These are phyloP conservation scores for Ceratobasidium sp. DNA, from an alignment of 1,284 basidiomycete genomes.

Conservation along the genomic window DNA sequence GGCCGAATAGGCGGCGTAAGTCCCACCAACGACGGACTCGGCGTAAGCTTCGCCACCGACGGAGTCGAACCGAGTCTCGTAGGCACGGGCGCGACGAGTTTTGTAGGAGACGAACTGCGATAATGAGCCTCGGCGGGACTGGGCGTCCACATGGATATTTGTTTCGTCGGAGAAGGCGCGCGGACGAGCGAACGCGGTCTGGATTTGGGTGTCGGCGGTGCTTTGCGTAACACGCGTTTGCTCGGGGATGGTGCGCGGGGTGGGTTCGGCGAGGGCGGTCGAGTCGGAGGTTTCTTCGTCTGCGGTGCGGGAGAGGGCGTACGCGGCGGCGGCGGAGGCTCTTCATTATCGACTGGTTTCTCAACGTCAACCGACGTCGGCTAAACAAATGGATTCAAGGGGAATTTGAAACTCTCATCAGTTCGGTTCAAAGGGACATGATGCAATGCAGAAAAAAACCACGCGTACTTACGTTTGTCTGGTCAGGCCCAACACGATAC, in stretches of 20 bases:
- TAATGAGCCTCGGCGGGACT: constrained; percentile 19
- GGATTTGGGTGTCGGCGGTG: constrained; percentile 18
- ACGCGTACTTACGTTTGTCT: constrained; percentile 25
- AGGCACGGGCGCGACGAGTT: neutral
- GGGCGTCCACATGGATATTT: constrained; percentile 38
- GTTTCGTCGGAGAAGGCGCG: constrained; percentile 22
- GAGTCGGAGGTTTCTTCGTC: constrained; percentile 6
- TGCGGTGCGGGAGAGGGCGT: constrained; percentile 12
- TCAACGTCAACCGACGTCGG: constrained; percentile 4
- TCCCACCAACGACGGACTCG: neutral
- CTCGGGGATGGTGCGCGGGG: constrained; percentile 33
- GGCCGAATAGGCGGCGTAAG: constrained; percentile 2
- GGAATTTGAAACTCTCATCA: constrained; percentile 5
- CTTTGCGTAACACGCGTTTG: constrained; percentile 21
- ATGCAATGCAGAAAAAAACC: constrained; percentile 8
- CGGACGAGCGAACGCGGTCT: constrained; percentile 21
- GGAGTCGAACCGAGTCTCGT: too few species aligned
- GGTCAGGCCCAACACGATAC: neutral
- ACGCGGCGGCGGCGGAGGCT: neutral
- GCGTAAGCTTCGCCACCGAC: neutral
- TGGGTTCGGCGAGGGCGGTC: constrained; percentile 19
- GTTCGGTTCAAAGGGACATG: neutral
- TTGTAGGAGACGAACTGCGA: neutral
- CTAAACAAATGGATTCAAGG: neutral
- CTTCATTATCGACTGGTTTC: constrained; percentile 9